Percentiles rank a stretch among this genome's conserved stretches.
phyloP scores from a whole-genome alignment of 768 basidiomycete species.

The Trametes meyenii region DNA sequence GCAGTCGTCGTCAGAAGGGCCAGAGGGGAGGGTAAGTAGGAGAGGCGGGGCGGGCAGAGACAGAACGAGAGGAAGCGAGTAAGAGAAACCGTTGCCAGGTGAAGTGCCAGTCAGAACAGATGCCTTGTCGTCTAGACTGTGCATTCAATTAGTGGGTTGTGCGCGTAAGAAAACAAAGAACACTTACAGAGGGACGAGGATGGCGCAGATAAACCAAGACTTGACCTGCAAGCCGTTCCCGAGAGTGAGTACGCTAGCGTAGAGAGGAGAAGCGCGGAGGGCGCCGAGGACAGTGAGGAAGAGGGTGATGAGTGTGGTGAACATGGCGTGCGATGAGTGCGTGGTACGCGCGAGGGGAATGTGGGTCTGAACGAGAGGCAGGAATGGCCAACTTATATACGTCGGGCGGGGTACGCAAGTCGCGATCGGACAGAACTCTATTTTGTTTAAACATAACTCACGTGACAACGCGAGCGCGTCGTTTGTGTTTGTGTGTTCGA shows the following conservation, averaged over 20 bases:
- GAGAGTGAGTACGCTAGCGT: background rate
- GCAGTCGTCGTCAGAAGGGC: background rate
- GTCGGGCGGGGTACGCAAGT: background rate
- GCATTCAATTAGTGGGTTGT: background rate
- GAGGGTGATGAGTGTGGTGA: background rate
- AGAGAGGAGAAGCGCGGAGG: background rate
- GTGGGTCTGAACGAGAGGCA: background rate
- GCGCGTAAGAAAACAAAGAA: too few species aligned
- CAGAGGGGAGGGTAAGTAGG: background rate
- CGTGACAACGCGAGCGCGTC: slow-evolving; percentile 6
- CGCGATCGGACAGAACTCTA: slow-evolving; percentile 14
- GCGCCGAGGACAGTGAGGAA: slow-evolving; percentile 2
- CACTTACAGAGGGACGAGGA: slow-evolving; percentile 1
- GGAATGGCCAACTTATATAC: background rate
- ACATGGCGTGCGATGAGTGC: background rate
- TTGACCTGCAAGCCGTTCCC: background rate
- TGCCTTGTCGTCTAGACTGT: background rate
- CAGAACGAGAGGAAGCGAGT: background rate
- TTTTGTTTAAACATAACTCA: slow-evolving; percentile 8
- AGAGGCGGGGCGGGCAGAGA: background rate
- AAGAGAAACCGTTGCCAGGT: background rate
- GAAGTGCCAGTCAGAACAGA: background rate
- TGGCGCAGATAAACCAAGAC: background rate
- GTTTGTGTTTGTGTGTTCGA: slow-evolving; percentile 12
- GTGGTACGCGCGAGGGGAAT: background rate